A percentile compares a stretch with the other conserved stretches of the same genome.
Conservation (phyloP, 805 yeast species). For the Saccharomycopsis selenospora region DNA sequence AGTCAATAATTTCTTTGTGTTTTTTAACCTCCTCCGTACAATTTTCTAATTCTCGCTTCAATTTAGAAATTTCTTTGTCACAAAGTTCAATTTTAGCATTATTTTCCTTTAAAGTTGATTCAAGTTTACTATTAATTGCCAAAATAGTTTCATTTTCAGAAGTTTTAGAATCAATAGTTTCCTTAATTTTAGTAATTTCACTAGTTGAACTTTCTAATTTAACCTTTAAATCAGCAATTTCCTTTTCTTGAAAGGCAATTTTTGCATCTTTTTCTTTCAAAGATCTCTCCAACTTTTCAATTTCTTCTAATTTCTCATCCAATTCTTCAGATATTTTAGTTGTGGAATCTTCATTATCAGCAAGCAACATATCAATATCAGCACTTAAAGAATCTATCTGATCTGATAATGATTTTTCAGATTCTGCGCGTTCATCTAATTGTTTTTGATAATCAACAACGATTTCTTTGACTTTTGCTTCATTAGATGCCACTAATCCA, state of each 20-base stretch:
- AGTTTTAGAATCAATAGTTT: background rate
- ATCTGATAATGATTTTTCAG: conserved; percentile 10
- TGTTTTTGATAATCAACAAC: conserved; percentile 32
- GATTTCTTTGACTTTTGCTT: conserved; percentile 26
- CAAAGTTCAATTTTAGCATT: background rate
- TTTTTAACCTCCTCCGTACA: background rate
- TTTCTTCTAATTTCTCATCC: background rate
- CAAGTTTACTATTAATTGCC: background rate
- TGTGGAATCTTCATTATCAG: conserved; percentile 13
- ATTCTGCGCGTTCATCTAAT: conserved; percentile 13
- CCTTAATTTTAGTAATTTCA: background rate
- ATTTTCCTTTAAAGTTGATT: background rate
- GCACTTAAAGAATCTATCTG: conserved; percentile 21
- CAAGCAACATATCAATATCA: conserved; percentile 13
- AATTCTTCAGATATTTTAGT: conserved; percentile 8
- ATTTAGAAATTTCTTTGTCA: background rate
- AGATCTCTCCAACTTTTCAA: background rate
- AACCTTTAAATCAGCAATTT: background rate
- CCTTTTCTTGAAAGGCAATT: background rate
- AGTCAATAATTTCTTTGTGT: background rate
- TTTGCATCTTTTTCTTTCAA: background rate
- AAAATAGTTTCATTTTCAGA: background rate
- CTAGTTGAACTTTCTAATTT: background rate
- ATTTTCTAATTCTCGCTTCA: background rate
- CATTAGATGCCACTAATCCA: conserved; percentile 18